Evolutionary conservation across 2,329 filamentous ascomycete genomes (phyloP).

Genomic region (Colletotrichum godetiae): DNA sequence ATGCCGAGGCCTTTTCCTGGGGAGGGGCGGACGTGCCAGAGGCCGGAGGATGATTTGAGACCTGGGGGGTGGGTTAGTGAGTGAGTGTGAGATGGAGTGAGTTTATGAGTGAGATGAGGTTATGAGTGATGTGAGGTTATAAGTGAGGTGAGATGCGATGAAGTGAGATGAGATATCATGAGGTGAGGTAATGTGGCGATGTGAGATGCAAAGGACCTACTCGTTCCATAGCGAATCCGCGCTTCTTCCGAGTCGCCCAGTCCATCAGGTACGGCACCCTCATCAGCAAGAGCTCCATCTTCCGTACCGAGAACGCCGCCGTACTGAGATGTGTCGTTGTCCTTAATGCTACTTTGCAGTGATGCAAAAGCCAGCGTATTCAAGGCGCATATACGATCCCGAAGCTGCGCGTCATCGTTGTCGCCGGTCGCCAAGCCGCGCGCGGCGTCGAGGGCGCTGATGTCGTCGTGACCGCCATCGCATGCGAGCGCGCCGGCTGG

Average conservation of each 20-base stretch:
- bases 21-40: constrained; percentile 44
- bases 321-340: not conserved
- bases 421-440: not conserved
- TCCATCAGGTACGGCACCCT: constrained; percentile 1
- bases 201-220: not conserved
- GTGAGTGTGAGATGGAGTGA: not conserved
- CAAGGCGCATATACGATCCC: constrained; percentile 4
- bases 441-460: not conserved
- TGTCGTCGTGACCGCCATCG: constrained; percentile 1
- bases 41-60: constrained; percentile 23
- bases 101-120: not conserved
- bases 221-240: constrained; percentile 27
- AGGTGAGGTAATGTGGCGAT: not conserved
- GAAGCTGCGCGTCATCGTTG: not conserved
- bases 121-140: no score
- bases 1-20: constrained; percentile 54
- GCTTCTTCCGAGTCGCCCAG: constrained; percentile 15
- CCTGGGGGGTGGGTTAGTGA: constrained; percentile 3
- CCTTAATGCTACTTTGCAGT: not conserved
- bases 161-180: not conserved
- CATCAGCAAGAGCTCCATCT: not conserved
- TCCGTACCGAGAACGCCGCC: not conserved
- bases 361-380: not conserved
- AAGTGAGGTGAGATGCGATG: not conserved
- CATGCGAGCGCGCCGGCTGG: not conserved